These are phyloP conservation scores for Rutidosis leptorrhynchoides DNA, from an alignment of 129 eudicot species.

Conservation along the genomic window DNA sequence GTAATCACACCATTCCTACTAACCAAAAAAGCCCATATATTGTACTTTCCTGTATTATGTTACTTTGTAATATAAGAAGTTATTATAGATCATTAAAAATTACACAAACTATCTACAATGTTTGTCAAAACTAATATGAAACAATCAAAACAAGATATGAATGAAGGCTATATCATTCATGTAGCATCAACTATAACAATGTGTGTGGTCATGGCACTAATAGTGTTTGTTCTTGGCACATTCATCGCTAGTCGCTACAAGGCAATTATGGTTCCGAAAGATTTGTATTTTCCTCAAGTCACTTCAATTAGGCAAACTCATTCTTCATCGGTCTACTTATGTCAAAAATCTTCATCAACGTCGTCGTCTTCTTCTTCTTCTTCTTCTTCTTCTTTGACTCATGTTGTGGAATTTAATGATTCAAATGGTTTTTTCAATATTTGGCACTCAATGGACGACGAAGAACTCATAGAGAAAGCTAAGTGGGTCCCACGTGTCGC, in stretches of 20 bases:
- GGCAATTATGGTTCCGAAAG: constrained; percentile 41
- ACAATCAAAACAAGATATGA: constrained; percentile 27
- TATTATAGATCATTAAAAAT: background rate
- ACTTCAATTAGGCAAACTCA: constrained; percentile 27
- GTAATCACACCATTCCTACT: constrained; percentile 29
- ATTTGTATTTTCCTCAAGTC: constrained; percentile 45
- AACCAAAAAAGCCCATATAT: constrained; percentile 16
- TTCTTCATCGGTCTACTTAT: constrained; percentile 18
- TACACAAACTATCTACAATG: constrained; percentile 1
- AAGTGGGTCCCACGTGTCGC: constrained; percentile 48
- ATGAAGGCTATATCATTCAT: constrained; percentile 35
- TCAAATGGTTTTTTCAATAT: constrained; percentile 23
- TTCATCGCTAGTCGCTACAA: constrained; percentile 45
- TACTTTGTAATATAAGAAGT: constrained; percentile 11
- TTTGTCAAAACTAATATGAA: constrained; percentile 12
- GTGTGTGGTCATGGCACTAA: constrained; percentile 34
- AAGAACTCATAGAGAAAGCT: constrained; percentile 63
- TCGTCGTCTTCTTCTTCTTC: constrained; percentile 17
- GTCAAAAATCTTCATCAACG: constrained; percentile 23
- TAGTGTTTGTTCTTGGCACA: constrained; percentile 51
- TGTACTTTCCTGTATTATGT: constrained; percentile 4
- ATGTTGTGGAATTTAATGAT: constrained; percentile 14
- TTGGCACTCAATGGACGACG: constrained; percentile 68
- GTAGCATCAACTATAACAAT: constrained; percentile 35
- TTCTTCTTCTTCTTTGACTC: constrained; percentile 5